Base-by-base conservation (phyloP, 768 basidiomycete species). In the Lactarius akahatsu region DNA sequence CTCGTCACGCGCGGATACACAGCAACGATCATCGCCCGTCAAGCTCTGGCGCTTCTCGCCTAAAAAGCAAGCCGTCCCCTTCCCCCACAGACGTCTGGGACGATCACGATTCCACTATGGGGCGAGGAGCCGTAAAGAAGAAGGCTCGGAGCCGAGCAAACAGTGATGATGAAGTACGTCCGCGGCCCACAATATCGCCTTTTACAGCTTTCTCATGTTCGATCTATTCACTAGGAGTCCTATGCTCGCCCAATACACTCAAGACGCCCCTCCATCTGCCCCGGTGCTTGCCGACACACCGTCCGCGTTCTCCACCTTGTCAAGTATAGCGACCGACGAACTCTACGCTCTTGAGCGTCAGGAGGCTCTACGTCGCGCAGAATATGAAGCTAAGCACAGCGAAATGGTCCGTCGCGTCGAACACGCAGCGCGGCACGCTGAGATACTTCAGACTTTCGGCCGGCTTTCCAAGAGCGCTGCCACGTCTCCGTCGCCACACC, bases 1-100 rank as follows among this genome's bases (percentile, higher is more conserved):
- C 96, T 34, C 85, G 96, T 64, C 96, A 99, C 74, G 90, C 92
- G 0, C 86, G 96, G 57, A 99, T 98, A 71, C 96, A 99, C 77
- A 87, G 86, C 74, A 85, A 83, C 70, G 83, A 87, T 72, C 80
- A 83, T 43, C 65, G 64, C 71, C 58, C 66, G 70, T 60, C 67
- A 47, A 55, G 56, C 16, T 59, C 63, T 7, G 26, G 38, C 57
- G 50, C 32, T 4, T 28, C 62, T 20, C 64, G 65, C 41, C 52
- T 50, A 54, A 67, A 70, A 34, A 64, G 38, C 26, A 61, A 56
- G 20, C 26, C 26, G n/a, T 54, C 57, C 54, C 57, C 50, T 55
- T 66, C 68, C 20, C 43, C 61, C 28, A 59, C 57, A 15, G 68
- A 69, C 32, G 54, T 36, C 4, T 70, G 69, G 69, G 69, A 70